These are phyloP conservation scores for Linum lewisii DNA, from an alignment of 345 rosid species.

Conservation along the genomic window DNA sequence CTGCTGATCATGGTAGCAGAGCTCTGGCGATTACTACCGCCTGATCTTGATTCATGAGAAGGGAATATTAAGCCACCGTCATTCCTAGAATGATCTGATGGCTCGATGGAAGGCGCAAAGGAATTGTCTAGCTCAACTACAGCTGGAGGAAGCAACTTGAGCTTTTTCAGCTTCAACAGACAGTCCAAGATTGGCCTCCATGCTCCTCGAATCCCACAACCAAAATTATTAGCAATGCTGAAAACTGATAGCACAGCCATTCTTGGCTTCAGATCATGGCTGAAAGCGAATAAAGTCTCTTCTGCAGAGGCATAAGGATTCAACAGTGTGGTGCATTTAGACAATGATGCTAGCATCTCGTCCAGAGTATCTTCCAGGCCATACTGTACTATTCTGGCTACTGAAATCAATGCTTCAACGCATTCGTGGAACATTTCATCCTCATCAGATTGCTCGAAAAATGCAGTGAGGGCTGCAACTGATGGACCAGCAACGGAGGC, in stretches of 20 bases:
- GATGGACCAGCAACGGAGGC: slow-evolving; percentile 79
- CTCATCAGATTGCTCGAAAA: slow-evolving; percentile 81
- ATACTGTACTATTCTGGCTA: slow-evolving; percentile 69
- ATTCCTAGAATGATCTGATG: slow-evolving; percentile 16
- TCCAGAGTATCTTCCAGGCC: slow-evolving; percentile 81
- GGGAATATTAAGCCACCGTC: slow-evolving; percentile 33
- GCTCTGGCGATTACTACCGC: slow-evolving; percentile 17
- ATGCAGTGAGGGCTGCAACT: slow-evolving; percentile 72
- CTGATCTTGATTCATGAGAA: slow-evolving; percentile 31
- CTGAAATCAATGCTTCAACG: slow-evolving; percentile 74
- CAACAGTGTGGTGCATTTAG: slow-evolving; percentile 69
- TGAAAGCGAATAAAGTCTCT: slow-evolving; percentile 75
- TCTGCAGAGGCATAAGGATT: slow-evolving; percentile 87
- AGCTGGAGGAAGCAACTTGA: slow-evolving; percentile 77
- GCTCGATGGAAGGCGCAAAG: slow-evolving; percentile 21
- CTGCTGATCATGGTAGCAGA: slow-evolving; percentile 38
- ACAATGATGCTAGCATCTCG: slow-evolving; percentile 72
- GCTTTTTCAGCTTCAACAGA: slow-evolving; percentile 72
- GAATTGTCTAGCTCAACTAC: slow-evolving; percentile 44
- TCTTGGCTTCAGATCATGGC: slow-evolving; percentile 75
- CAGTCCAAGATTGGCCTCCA: slow-evolving; percentile 92
- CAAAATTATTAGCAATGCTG: slow-evolving; percentile 71
- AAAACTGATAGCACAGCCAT: slow-evolving; percentile 91
- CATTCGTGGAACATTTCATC: slow-evolving; percentile 87
- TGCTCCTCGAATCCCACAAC: slow-evolving; percentile 67